Evolutionary conservation across 805 yeast species (phyloP).

Genomic region (Ogataea pini): DNA sequence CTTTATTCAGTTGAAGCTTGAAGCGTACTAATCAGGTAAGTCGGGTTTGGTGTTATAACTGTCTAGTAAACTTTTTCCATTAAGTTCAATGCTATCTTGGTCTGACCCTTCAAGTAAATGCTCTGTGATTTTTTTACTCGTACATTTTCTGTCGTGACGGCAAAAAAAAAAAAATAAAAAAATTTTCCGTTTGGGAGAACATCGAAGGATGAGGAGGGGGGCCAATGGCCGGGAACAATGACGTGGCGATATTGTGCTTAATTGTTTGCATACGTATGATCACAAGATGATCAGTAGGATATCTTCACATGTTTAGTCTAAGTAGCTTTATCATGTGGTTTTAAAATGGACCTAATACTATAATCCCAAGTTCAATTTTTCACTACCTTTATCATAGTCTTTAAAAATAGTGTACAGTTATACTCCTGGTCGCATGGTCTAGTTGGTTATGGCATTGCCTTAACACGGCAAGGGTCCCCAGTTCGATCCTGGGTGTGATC

Average conservation of each 20-base stretch:
- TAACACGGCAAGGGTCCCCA: constrained; percentile 99
- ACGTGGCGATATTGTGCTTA: too few relatives aligned
- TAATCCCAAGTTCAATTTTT: too few relatives aligned
- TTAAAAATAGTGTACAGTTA: background rate
- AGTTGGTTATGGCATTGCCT: constrained; percentile 99
- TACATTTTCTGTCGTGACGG: constrained; percentile 9
- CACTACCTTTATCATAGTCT: background rate
- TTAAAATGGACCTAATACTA: too few relatives aligned
- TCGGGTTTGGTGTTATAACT: background rate
- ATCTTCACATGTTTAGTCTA: too few relatives aligned
- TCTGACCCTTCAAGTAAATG: background rate
- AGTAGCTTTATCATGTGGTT: too few relatives aligned
- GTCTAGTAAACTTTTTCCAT: background rate
- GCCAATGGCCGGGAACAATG: too few relatives aligned
- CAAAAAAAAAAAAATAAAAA: constrained; percentile 7
- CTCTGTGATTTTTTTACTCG: too few relatives aligned
- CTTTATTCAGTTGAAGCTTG: background rate
- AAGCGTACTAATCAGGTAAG: background rate
- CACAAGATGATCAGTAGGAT: too few relatives aligned
- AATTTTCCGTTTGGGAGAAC: constrained; percentile 4
- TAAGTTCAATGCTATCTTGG: background rate
- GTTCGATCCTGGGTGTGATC: constrained; percentile 99
- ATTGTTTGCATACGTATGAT: too few relatives aligned
- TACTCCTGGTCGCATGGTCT: constrained; percentile 71
- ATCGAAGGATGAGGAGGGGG: too few relatives aligned